These are phyloP conservation scores for Ilex asprella DNA, from an alignment of 257 asterid species.

Conservation along the genomic window DNA sequence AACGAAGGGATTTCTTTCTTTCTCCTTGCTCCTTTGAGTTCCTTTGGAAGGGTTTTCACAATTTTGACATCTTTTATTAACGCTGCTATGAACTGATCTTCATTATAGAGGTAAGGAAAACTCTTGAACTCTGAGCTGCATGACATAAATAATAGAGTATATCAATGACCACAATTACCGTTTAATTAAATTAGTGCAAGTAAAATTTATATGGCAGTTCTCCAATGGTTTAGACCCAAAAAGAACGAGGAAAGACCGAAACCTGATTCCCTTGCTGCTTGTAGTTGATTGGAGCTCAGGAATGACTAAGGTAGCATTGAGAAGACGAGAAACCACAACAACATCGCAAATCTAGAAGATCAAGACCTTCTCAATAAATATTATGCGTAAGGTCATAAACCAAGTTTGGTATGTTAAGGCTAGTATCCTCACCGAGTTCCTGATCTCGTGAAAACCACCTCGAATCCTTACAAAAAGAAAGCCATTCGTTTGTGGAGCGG, in stretches of 20 bases:
- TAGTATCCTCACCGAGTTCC: slow-evolving; percentile 64
- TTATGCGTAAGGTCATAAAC: neutral
- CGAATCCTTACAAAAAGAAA: slow-evolving; percentile 77
- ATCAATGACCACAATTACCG: neutral
- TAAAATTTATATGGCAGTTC: too few relatives aligned
- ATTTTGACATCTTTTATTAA: slow-evolving; percentile 67
- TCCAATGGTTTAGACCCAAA: neutral
- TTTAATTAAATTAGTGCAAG: too few relatives aligned
- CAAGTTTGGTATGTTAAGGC: neutral
- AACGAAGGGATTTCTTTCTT: slow-evolving; percentile 94
- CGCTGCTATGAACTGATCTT: slow-evolving; percentile 78
- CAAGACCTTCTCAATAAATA: slow-evolving; percentile 9
- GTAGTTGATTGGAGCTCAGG: slow-evolving; percentile 98
- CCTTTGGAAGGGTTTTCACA: slow-evolving; percentile 83
- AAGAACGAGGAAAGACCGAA: neutral
- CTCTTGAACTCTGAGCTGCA: slow-evolving; percentile 97
- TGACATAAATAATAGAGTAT: slow-evolving; percentile 15
- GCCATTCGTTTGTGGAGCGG: slow-evolving; percentile 48
- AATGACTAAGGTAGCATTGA: slow-evolving; percentile 85
- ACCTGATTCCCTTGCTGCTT: slow-evolving; percentile 98
- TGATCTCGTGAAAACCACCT: slow-evolving; percentile 95
- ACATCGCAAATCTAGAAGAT: slow-evolving; percentile 73
- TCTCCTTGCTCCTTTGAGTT: slow-evolving; percentile 90
- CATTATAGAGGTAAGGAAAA: slow-evolving; percentile 88
- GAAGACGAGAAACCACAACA: slow-evolving; percentile 84